Evolutionary conservation across 2,329 filamentous ascomycete species (phyloP).

Genomic region (Calonectria naviculata): DNA sequence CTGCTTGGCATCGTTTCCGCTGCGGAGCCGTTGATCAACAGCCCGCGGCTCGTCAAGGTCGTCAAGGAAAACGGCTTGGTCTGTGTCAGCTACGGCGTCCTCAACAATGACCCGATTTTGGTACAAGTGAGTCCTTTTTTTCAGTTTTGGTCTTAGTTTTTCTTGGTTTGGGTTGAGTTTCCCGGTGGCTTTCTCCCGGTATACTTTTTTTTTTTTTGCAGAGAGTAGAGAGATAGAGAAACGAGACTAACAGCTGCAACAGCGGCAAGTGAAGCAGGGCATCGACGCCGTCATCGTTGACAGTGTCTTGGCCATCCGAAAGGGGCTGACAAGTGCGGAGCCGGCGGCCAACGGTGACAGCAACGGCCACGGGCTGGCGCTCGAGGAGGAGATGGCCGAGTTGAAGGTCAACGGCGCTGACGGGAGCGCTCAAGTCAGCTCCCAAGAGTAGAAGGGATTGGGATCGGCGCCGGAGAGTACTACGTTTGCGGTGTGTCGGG

Average conservation of each 20-base stretch:
- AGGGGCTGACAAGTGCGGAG: constrained; percentile 75
- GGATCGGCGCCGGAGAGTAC: constrained; percentile 3
- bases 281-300: constrained; percentile 99
- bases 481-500: neutral
- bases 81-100: constrained; percentile 91
- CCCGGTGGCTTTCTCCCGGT: neutral
- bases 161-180: too few relatives aligned
- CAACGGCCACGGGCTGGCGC: neutral
- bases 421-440: neutral
- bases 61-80: constrained; percentile 95
- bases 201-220: too few relatives aligned
- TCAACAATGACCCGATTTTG: constrained; percentile 89
- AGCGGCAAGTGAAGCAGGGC: constrained; percentile 92
- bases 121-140: constrained; percentile 74
- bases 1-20: constrained; percentile 89
- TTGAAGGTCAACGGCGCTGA: constrained; percentile 33
- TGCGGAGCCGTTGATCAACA: constrained; percentile 89
- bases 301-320: constrained; percentile 90
- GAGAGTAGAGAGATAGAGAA: neutral
- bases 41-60: constrained; percentile 87
- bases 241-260: constrained; percentile 29
- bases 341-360: constrained; percentile 27
- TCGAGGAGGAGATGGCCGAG: constrained; percentile 35
- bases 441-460: constrained; percentile 2
- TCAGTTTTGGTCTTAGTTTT: neutral